These are phyloP conservation scores for Trichocomaceae sp. DNA, from an alignment of 2,329 filamentous ascomycete genomes.

Conservation along the genomic window DNA sequence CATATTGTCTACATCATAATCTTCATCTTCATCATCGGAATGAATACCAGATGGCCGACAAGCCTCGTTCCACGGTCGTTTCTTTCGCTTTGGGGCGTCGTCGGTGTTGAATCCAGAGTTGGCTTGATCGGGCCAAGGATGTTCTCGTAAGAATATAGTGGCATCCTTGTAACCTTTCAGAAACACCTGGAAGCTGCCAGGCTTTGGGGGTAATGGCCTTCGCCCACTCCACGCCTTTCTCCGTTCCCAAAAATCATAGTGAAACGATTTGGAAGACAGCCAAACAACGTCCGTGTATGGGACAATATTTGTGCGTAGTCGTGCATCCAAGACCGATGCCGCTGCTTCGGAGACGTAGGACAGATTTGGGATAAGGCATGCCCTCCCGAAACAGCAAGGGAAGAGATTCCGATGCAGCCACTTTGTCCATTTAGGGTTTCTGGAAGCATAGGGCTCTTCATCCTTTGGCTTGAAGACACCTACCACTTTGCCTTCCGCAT, in stretches of 20 bases:
- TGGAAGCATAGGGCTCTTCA: conserved; percentile 93
- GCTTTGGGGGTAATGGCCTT: conserved; percentile 79
- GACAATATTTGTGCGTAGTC: conserved; percentile 83
- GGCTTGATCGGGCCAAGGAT: conserved; percentile 94
- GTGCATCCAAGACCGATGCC: conserved; percentile 87
- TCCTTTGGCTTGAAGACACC: conserved; percentile 99
- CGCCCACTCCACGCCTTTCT: conserved; percentile 80
- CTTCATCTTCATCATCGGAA: conserved; percentile 56
- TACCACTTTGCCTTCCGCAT: conserved; percentile 85
- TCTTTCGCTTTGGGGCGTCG: conserved; percentile 60
- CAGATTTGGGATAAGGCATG: conserved; percentile 92
- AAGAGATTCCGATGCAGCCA: conserved; percentile 98
- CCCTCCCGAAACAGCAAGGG: conserved; percentile 91
- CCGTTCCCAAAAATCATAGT: conserved; percentile 96
- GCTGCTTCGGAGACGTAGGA: conserved; percentile 98
- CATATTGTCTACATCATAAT: conserved; percentile 30
- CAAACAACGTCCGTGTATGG: conserved; percentile 95
- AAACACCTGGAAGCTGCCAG: conserved; percentile 95
- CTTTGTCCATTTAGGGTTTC: conserved; percentile 99
- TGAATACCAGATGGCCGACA: conserved; percentile 63
- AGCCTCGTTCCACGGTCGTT: conserved; percentile 70
- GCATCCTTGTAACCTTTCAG: conserved; percentile 95
- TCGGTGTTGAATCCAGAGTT: conserved; percentile 60
- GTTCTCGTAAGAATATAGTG: conserved; percentile 86
- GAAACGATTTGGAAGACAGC: conserved; percentile 92